Conservation (phyloP, 2,329 filamentous ascomycete genomes). For the Amauroascus verrucosus region DNA sequence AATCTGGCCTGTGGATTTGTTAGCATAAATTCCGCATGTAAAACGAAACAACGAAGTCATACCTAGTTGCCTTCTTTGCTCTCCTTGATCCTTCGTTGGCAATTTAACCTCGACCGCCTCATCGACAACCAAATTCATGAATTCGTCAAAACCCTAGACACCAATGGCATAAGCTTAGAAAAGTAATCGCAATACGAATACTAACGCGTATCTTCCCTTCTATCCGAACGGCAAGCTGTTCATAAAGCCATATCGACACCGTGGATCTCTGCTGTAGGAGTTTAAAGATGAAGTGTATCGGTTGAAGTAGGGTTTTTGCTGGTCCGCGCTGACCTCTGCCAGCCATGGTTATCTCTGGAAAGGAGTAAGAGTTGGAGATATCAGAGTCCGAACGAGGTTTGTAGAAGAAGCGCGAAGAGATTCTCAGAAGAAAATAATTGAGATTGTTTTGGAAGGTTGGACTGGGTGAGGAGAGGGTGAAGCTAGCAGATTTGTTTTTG, state of each 20-base stretch:
- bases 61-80: slow-evolving; percentile 72
- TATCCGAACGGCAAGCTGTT: slow-evolving; percentile 87
- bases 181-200: slow-evolving; percentile 4
- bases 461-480: background rate
- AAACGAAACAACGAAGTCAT: slow-evolving; percentile 24
- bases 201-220: slow-evolving; percentile 89
- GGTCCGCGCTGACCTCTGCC: slow-evolving; percentile 48
- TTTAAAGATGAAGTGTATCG: slow-evolving; percentile 89
- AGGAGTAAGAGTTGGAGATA: background rate
- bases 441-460: background rate
- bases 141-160: slow-evolving; percentile 85
- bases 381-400: background rate
- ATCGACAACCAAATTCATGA: slow-evolving; percentile 97
- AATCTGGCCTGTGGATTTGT: slow-evolving; percentile 56
- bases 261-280: slow-evolving; percentile 73
- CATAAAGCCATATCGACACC: slow-evolving; percentile 92
- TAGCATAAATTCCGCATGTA: slow-evolving; percentile 12
- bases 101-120: slow-evolving; percentile 88
- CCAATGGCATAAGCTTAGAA: slow-evolving; percentile 9
- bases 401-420: background rate
- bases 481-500: background rate
- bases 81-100: slow-evolving; percentile 69
- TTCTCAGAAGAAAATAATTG: background rate
- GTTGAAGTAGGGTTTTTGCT: slow-evolving; percentile 60
- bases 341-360: slow-evolving; percentile 34